Conservation (phyloP, 75 land plant genomes). For the Pinus tabuliformis region DNA sequence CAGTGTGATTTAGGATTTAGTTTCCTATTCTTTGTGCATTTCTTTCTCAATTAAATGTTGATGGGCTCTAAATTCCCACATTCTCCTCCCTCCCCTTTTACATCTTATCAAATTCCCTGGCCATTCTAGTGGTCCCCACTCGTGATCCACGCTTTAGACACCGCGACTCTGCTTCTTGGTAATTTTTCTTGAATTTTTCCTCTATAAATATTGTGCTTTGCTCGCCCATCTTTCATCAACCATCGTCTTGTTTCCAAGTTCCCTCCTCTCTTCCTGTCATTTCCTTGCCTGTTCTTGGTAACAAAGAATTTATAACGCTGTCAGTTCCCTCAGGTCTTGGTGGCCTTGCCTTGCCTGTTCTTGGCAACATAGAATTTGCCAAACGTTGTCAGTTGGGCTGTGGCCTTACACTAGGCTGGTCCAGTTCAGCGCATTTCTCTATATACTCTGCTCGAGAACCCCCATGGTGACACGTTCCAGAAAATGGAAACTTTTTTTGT, state of each 20-base stretch:
- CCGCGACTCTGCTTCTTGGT: neutral
- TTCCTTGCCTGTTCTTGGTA: neutral
- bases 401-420: too few relatives aligned
- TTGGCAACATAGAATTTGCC: neutral
- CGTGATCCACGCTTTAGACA: neutral
- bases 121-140: neutral
- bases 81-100: neutral
- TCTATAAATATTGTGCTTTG: neutral
- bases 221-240: neutral
- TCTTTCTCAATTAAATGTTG: too few relatives aligned
- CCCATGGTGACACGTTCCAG: too few relatives aligned
- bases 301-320: neutral
- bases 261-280: neutral
- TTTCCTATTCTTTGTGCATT: too few relatives aligned
- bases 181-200: neutral
- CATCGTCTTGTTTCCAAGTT: neutral
- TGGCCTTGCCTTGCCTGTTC: neutral
- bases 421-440: too few relatives aligned
- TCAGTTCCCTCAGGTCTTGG: neutral
- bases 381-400: neutral
- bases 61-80: too few relatives aligned
- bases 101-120: neutral
- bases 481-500: too few relatives aligned
- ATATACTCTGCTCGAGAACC: too few relatives aligned
- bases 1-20: too few relatives aligned